Evolutionary conservation across 257 asterid genomes (phyloP), one percentile per base, ranked within the genome.

Genomic region (Pogostemon cablin): DNA sequence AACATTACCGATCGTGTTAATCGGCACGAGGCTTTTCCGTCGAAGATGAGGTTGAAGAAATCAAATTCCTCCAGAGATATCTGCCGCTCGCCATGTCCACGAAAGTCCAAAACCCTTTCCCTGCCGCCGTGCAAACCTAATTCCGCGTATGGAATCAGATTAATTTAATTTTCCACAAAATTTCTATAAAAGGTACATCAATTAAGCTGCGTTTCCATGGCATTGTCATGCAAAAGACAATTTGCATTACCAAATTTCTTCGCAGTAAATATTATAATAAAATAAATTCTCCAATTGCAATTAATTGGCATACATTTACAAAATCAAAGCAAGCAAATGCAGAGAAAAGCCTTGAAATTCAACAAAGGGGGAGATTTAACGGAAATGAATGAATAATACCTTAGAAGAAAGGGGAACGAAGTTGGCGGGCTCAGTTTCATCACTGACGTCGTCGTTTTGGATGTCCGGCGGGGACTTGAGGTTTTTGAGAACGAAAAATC

Each of bases 1-100:
- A 49, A 47, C 65, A 69, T 72, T 79, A 77, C 73, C 71, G 8
- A 67, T 43, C 48, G 53, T 73, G 75, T 81, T 81, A 90, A 56
- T 84, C 83, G 5, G 79, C 75, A 25, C 58, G 32, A 71, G 70
- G 77, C 79, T 89, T 81, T 8, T 59, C 67, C 41, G 70, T 12
- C 0, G 85, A 72, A 9, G 80, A 53, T 47, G 82, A 39, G 10
- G 86, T 61, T 37, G 89, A 69, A 8, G 87, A 80, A 68, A 81
- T 84, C 80, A 92, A 77, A 78, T 80, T 87, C 89, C 90, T 90
- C 97, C 97, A 92, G 47, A 92, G 83, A 72, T 92, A 92, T 43
- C 61, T 87, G 32, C 98, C 98, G 78, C 91, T 92, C 4, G 98
- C 96, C 97, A 90, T 86, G 77, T 92, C 98, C 67, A 92, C 95